Conservation (phyloP, 2,329 filamentous ascomycete genomes). For the Sclerotinia trifoliorum region DNA sequence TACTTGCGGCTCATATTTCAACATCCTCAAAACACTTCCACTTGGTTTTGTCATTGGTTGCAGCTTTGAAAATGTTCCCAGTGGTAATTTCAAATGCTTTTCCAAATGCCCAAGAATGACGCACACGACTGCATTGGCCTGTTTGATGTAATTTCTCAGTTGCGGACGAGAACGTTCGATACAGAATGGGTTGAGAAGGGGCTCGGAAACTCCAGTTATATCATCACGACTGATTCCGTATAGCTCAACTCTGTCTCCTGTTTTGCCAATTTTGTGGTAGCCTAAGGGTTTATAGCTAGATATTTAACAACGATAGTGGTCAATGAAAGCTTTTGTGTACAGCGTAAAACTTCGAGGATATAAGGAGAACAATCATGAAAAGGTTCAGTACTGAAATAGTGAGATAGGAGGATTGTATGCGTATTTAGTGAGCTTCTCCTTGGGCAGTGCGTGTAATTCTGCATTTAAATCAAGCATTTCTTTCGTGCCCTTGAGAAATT, state of each 20-base stretch:
- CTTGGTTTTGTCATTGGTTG: background rate
- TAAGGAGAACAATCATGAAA: background rate
- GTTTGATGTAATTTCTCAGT: background rate
- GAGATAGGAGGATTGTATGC: conserved; percentile 12
- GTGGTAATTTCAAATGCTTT: conserved; percentile 1
- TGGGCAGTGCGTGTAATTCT: conserved; percentile 2
- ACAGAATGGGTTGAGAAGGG: conserved; percentile 5
- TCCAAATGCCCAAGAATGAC: conserved; percentile 9
- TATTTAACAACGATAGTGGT: background rate
- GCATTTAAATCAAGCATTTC: conserved; percentile 4
- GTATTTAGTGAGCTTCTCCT: background rate
- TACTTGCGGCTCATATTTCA: conserved; percentile 12
- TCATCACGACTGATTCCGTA: conserved; percentile 10
- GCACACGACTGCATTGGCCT: background rate
- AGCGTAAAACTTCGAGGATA: background rate
- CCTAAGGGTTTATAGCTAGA: conserved; percentile 16
- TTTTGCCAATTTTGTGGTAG: conserved; percentile 8
- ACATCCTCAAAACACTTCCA: conserved; percentile 7
- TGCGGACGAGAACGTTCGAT: conserved; percentile 8
- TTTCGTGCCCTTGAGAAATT: conserved; percentile 1
- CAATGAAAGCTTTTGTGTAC: background rate
- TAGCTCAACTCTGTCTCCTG: conserved; percentile 10
- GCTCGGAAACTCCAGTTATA: conserved; percentile 16
- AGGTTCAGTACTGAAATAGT: background rate
- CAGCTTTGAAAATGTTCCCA: background rate